A percentile compares a stretch with the other conserved stretches of the same genome.
phyloP scores from a whole-genome alignment of 495 filamentous ascomycete species.

The Filosporella fistucella region DNA sequence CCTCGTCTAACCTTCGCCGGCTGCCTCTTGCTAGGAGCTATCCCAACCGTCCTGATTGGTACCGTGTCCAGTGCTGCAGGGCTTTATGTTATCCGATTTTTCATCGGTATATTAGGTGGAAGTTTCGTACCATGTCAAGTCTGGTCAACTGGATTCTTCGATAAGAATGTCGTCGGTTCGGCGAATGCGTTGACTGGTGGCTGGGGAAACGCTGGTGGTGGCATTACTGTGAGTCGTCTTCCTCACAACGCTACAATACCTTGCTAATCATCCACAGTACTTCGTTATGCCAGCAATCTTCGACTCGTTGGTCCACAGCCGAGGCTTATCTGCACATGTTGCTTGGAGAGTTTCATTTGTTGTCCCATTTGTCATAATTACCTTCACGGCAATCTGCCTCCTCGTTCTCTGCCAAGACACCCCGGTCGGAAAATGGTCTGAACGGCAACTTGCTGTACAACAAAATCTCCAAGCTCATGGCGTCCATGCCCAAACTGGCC shows the following conservation, averaged over 20 bases:
- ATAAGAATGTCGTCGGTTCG: slow-evolving; percentile 91
- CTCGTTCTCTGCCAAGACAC: slow-evolving; percentile 77
- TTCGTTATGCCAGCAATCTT: slow-evolving; percentile 94
- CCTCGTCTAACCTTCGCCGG: slow-evolving; percentile 77
- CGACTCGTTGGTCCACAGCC: slow-evolving; percentile 64
- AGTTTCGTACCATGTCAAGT: slow-evolving; percentile 94
- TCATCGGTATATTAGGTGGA: slow-evolving; percentile 88
- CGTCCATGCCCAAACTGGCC: slow-evolving; percentile 27
- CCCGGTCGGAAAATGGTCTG: slow-evolving; percentile 77
- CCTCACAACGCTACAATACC: too few relatives aligned
- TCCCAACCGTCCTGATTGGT: slow-evolving; percentile 83
- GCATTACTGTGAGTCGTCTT: too few relatives aligned
- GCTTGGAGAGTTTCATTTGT: slow-evolving; percentile 86
- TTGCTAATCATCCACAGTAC: too few relatives aligned
- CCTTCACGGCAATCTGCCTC: slow-evolving; percentile 59
- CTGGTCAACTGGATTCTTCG: slow-evolving; percentile 93
- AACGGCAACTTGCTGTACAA: slow-evolving; percentile 52
- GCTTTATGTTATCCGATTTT: slow-evolving; percentile 79
- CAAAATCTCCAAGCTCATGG: slow-evolving; percentile 31
- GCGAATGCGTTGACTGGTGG: slow-evolving; percentile 86
- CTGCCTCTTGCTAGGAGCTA: slow-evolving; percentile 66
- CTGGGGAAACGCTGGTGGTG: slow-evolving; percentile 86
- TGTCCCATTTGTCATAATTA: slow-evolving; percentile 76
- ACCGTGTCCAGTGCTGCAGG: slow-evolving; percentile 64
- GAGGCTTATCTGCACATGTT: slow-evolving; percentile 54